A percentile compares a stretch with the other conserved stretches of the same genome.
Evolutionary conservation across 257 asterid genomes (phyloP).

Genomic region (Petunia secreta): DNA sequence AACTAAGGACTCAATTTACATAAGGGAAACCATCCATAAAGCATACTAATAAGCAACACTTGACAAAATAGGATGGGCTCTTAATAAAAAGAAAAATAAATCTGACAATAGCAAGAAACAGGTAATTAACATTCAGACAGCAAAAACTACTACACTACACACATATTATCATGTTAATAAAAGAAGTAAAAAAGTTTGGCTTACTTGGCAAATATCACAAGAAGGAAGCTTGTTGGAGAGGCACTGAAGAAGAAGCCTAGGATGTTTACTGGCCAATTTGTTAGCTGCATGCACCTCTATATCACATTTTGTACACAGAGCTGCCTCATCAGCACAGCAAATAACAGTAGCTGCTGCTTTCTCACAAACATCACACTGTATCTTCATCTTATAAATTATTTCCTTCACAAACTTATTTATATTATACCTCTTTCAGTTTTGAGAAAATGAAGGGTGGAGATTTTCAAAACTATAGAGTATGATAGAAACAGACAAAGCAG

Average conservation of each 20-base stretch:
- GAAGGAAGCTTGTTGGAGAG: conserved; percentile 83
- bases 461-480: neutral
- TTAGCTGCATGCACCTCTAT: conserved; percentile 87
- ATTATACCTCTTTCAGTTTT: neutral
- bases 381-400: conserved; percentile 59
- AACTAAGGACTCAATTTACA: no score
- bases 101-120: no score
- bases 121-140: no score
- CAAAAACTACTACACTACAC: no score
- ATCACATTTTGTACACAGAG: conserved; percentile 77
- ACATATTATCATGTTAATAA: neutral
- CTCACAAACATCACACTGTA: conserved; percentile 97
- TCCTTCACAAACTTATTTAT: neutral
- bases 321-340: conserved; percentile 98
- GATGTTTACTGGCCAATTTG: conserved; percentile 92
- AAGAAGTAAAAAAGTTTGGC: neutral
- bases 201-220: conserved; percentile 93
- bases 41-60: no score
- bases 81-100: no score
- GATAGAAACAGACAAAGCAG: no score
- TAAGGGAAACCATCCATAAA: no score
- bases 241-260: conserved; percentile 75
- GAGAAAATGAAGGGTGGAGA: neutral
- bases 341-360: conserved; percentile 85
- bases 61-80: no score